Base-by-base conservation (phyloP, 2,329 filamentous ascomycete genomes). In the Thelonectria olida region DNA sequence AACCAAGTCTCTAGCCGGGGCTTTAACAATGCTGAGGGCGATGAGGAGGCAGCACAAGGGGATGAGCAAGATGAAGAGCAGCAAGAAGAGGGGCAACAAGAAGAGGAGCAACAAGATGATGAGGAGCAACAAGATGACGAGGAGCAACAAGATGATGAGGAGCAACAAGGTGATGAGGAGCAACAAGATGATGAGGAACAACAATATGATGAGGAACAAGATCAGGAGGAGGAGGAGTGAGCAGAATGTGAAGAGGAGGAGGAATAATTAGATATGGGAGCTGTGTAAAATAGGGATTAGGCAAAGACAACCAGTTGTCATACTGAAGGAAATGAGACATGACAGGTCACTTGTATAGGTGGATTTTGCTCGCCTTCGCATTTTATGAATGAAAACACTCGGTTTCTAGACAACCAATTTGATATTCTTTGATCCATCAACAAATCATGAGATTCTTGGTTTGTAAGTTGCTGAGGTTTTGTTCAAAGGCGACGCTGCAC, bases 121-220 rank as follows among this genome's bases (percentile, higher is more conserved):
- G 52, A 48, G 12, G 56, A 54, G 34, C 41, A 19, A 22, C 41
- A 53, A 19, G 38, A 58, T 8, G 47, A 54, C 2, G 39, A 52
- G 12, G 41, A 48, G 25, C 41, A 53, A 12, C n/a, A 54, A 27
- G 20, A 56, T 7, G 17, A 56, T 6, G 27, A 57, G 12, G 36
- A 19, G 1, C 22, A 36, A 15, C 34, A 49, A 0, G 80, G 82
- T 1, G 39, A 53, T 7, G 50, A 53, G 13, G 23, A 54, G 31
- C 36, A 54, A 19, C 39, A 44, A n/a, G 25, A 44, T 1, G 50
- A 31, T 2, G 39, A 54, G 51, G 39, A 47, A 13, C 41, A 54
- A n/a, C 23, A 53, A 22, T 17, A 41, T 2, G 15, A 15, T 25
- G 7, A 41, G 20, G 39, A 39, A 17, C 10, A 53, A 23, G 19